Base-by-base conservation (phyloP, 495 filamentous ascomycete species). In the Usnea hakonensis region DNA sequence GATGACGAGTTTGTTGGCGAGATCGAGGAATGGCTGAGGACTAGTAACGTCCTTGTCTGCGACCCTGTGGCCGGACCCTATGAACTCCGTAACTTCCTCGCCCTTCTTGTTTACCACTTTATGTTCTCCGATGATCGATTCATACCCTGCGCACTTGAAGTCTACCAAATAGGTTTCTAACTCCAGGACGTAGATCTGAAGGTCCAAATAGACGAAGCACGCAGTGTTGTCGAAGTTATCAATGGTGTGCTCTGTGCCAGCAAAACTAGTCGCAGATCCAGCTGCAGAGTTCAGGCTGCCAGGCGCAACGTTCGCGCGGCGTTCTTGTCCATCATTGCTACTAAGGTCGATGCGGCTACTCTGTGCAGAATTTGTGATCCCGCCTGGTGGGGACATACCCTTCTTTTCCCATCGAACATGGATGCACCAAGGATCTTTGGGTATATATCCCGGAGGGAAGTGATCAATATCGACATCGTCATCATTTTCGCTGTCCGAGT, bases 131-230 rank as follows among this genome's bases (percentile, higher is more conserved):
- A 85, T 77, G 56, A 89, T 77, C 41, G 89, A 88, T 74, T 98
- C 94, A 73, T 98, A 98, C 9, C 94, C 94, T n/a, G 92, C 91
- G 70, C 94, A 96, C 70, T 95, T 97, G 81, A 98, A 97, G 72
- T 98, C 94, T 32, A 98, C 94, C 65, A 97, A 87, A 73, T 92
- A 98, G 66, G 91, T 92, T 60, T 89, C 88, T 43, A 85, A 84
- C 73, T 98, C 94, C 74, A 98, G 87, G 69, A 93, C 89, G 72
- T 98, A 98, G 35, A 98, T 85, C 72, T 98, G 94, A 61, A 98
- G 95, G 58, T 94, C 91, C 72, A 97, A 85, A 68, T 95, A 93
- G 64, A 97, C 90, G 64, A 83, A 87, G 28, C 68, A 89, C 81
- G 54, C 82, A 81, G 57, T 88, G 67, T 69, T 64, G 55, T 60